These are phyloP conservation scores for Spencermartinsiella ligniputridi DNA, from an alignment of 1,139 yeast species.

Conservation along the genomic window DNA sequence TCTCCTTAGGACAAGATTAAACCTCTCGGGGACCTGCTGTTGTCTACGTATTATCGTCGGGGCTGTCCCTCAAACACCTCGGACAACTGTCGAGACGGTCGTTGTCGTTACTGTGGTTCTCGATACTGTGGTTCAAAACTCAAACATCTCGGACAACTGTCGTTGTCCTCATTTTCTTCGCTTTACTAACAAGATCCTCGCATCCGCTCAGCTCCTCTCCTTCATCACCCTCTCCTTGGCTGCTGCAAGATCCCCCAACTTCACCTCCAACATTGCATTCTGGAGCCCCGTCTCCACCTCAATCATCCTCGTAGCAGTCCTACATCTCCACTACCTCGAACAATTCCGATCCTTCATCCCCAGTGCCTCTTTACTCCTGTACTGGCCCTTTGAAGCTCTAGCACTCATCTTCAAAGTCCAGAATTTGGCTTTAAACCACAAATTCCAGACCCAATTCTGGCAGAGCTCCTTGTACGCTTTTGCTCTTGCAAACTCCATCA, in stretches of 20 bases:
- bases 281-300: slow-evolving; percentile 41
- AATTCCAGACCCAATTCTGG: slow-evolving; percentile 30
- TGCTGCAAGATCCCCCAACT: slow-evolving; percentile 22
- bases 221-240: slow-evolving; percentile 30
- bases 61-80: too few relatives aligned
- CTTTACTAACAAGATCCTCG: slow-evolving; percentile 35
- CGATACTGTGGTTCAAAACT: too few relatives aligned
- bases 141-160: too few relatives aligned
- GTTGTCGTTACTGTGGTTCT: too few relatives aligned
- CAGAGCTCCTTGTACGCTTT: slow-evolving; percentile 40
- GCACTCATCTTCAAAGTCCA: slow-evolving; percentile 41
- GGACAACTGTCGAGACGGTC: too few relatives aligned
- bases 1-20: too few relatives aligned
- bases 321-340: slow-evolving; percentile 65
- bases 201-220: slow-evolving; percentile 40
- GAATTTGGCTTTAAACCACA: slow-evolving; percentile 48
- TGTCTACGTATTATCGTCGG: too few relatives aligned
- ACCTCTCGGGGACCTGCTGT: too few relatives aligned
- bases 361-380: slow-evolving; percentile 63
- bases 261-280: slow-evolving; percentile 39
- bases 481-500: slow-evolving; percentile 45
- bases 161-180: too few relatives aligned
- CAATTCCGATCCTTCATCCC: slow-evolving; percentile 61
- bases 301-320: slow-evolving; percentile 46
- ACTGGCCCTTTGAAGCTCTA: slow-evolving; percentile 61